Evolutionary conservation across 495 filamentous ascomycete species (phyloP).

Genomic region (Darksidea phi): DNA sequence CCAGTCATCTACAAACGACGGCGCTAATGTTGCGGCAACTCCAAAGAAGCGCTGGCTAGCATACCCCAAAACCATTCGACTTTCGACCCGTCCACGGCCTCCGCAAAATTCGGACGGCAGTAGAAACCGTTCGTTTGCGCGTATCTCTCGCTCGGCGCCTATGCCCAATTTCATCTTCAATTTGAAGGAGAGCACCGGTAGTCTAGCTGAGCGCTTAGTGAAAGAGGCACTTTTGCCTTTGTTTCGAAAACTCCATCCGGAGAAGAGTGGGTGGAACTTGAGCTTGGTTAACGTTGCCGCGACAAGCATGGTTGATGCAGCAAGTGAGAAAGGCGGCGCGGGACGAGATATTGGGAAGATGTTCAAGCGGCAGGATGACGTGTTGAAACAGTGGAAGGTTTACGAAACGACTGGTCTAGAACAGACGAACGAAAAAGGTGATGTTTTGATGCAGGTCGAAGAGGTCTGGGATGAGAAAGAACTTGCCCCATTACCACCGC

Average conservation of each 20-base stretch:
- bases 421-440: neutral
- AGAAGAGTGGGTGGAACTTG: conserved; percentile 70
- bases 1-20: neutral
- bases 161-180: conserved; percentile 69
- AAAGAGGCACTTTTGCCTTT: conserved; percentile 63
- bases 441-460: conserved; percentile 12
- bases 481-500: neutral
- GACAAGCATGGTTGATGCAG: conserved; percentile 73
- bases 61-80: conserved; percentile 67
- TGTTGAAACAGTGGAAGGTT: conserved; percentile 62
- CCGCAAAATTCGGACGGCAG: conserved; percentile 54
- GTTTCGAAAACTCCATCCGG: conserved; percentile 72
- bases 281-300: conserved; percentile 83
- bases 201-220: conserved; percentile 66
- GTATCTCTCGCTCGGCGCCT: conserved; percentile 66
- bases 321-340: conserved; percentile 42
- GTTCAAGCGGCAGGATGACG: conserved; percentile 58
- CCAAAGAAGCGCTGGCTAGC: conserved; percentile 59
- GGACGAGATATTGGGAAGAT: conserved; percentile 46
- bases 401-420: conserved; percentile 44
- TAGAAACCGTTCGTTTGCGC: conserved; percentile 53
- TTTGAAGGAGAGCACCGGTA: conserved; percentile 55
- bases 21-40: neutral
- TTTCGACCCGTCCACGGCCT: conserved; percentile 70
- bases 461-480: neutral